These are phyloP conservation scores for Wickerhamomyces mucosus DNA, from an alignment of 805 yeast genomes.

Conservation along the genomic window DNA sequence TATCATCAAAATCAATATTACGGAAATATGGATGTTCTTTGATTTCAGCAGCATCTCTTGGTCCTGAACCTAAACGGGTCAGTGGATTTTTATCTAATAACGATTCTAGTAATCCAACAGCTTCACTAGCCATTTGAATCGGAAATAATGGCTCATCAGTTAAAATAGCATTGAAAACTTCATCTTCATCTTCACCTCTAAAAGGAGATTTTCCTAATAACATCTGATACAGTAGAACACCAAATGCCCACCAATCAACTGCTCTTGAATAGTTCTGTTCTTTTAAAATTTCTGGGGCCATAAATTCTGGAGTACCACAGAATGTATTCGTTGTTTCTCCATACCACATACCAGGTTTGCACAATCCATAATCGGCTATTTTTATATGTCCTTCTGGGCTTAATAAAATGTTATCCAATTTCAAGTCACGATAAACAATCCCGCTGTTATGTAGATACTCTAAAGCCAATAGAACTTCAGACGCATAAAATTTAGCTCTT, in stretches of 20 bases:
- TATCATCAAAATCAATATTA: constrained; percentile 85
- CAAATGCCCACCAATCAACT: constrained; percentile 99
- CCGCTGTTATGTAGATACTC: constrained; percentile 94
- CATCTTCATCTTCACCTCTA: constrained; percentile 95
- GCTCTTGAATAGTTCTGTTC: constrained; percentile 90
- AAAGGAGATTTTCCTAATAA: constrained; percentile 93
- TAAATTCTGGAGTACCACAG: constrained; percentile 98
- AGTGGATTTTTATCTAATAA: constrained; percentile 83
- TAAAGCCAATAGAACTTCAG: constrained; percentile 86
- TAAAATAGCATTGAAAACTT: constrained; percentile 90
- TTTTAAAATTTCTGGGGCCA: constrained; percentile 96
- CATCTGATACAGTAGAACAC: constrained; percentile 95
- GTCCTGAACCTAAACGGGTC: constrained; percentile 78
- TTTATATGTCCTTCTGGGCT: constrained; percentile 91
- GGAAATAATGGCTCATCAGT: constrained; percentile 97
- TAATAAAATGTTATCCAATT: constrained; percentile 85
- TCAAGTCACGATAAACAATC: constrained; percentile 91
- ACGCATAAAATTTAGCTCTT: constrained; percentile 95
- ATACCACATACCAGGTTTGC: constrained; percentile 88
- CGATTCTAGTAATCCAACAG: constrained; percentile 88
- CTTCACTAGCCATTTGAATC: constrained; percentile 93
- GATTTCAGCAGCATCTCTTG: constrained; percentile 83
- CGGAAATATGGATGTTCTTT: constrained; percentile 93
- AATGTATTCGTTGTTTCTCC: constrained; percentile 86
- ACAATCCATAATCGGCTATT: constrained; percentile 94